A percentile compares a stretch with the other conserved stretches of the same genome.
Evolutionary conservation across 257 asterid species (phyloP).

Genomic region (Echites panduratus): DNA sequence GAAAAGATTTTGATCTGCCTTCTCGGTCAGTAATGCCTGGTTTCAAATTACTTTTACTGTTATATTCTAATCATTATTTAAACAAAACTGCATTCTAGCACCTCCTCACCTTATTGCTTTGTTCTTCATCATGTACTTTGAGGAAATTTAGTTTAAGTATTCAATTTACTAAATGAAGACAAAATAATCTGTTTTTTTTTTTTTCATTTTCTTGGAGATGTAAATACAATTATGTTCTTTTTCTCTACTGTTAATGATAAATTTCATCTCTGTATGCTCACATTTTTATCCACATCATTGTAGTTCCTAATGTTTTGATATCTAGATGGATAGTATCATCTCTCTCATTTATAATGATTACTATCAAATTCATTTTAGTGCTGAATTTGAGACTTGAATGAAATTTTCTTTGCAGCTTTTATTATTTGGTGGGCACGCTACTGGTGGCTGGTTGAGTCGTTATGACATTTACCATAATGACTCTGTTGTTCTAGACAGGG

Average conservation of each 20-base stretch:
- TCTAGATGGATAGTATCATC: background rate
- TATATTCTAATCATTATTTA: background rate
- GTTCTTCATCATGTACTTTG: background rate
- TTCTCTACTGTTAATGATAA: background rate
- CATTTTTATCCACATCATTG: background rate
- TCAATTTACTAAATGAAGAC: background rate
- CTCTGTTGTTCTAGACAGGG: constrained; percentile 88
- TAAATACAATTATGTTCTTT: background rate
- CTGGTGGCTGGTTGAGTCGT: constrained; percentile 99
- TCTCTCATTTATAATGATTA: background rate
- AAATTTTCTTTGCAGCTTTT: constrained; percentile 56
- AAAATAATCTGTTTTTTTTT: background rate
- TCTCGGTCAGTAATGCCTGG: background rate
- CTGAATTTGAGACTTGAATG: constrained; percentile 13
- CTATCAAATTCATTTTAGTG: constrained; percentile 7
- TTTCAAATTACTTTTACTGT: background rate
- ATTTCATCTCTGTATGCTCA: background rate
- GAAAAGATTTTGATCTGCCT: background rate
- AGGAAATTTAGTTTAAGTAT: background rate
- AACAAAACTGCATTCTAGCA: background rate
- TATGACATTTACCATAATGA: constrained; percentile 90
- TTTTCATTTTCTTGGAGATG: background rate
- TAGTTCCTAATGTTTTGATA: background rate
- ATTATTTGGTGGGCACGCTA: constrained; percentile 98
- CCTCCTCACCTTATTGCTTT: background rate